Evolutionary conservation across 2,329 filamentous ascomycete species (phyloP), one percentile per base, ranked within the genome.

Genomic region (Paraconiothyrium sp.): DNA sequence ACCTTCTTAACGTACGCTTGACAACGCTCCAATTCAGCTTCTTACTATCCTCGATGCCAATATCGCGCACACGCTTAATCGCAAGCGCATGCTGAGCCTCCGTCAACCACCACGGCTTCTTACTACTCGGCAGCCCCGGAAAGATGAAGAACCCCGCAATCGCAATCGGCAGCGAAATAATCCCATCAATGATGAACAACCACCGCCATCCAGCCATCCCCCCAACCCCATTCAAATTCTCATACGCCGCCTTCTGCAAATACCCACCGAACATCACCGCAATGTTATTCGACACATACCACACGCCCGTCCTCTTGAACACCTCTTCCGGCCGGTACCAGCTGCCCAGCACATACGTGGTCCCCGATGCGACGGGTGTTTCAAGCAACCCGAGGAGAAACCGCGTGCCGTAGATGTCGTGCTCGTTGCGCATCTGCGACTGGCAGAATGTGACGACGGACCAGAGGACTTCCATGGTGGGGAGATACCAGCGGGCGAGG

Each of bases 221-320:
- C 11, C 72, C 71, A 0, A 82, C 70, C 0, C 85, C 85, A 20
- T 84, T 83, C 0, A 88, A 77, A 32, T 83, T 83, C 22, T 81
- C 82, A 68, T 86, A 85, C 0, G 83, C 83, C 0, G 83, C 85
- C 0, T 85, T 82, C 74, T 86, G 85, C 0, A 88, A 77, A 60
- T 86, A 87, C 1, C 85, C 85, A n/a, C 83, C 84, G 51, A 87
- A 83, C 82, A 88, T 86, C n/a, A 78, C 76, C 0, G 84, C 85
- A 0, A 86, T 77, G 4, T 82, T 83, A 9, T 84, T 83, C 30
- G 82, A 84, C 0, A 85, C 80, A 57, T 82, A 86, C 76, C 85
- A 87, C 13, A 85, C 80, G 0, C 84, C 84, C 2, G 84, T 84
- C 2, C 86, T 81, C 66, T 87, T 88, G 57, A 84, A 86, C 0